These are phyloP conservation scores for Aureobasidium sp. DNA, from an alignment of 2,329 filamentous ascomycete genomes.

Conservation along the genomic window DNA sequence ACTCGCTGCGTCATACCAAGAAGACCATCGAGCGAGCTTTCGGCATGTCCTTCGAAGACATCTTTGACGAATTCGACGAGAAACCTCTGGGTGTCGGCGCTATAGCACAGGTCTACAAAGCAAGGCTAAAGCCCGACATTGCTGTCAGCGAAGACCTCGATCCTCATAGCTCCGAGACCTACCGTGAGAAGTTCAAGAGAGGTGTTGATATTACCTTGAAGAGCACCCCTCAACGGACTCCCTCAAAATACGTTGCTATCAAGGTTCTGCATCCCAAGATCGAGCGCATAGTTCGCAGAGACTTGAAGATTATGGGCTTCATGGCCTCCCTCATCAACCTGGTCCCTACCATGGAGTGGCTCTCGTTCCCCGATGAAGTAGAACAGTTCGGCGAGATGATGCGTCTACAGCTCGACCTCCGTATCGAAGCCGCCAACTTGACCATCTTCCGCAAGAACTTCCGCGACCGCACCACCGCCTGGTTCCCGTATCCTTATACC, in stretches of 20 bases:
- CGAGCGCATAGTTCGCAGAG: slow-evolving; percentile 81
- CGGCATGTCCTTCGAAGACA: slow-evolving; percentile 73
- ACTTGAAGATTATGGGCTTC: slow-evolving; percentile 88
- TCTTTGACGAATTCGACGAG: slow-evolving; percentile 94
- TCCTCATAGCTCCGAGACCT: slow-evolving; percentile 35
- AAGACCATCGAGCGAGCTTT: slow-evolving; percentile 76
- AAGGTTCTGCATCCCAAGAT: slow-evolving; percentile 93
- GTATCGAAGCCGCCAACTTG: slow-evolving; percentile 89
- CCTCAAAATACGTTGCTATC: slow-evolving; percentile 87
- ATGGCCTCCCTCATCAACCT: slow-evolving; percentile 78
- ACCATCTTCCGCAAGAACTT: slow-evolving; percentile 86
- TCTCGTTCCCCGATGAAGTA: slow-evolving; percentile 92
- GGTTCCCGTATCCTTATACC: slow-evolving; percentile 90
- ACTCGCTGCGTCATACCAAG: slow-evolving; percentile 75
- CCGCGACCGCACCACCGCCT: slow-evolving; percentile 80
- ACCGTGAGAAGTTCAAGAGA: slow-evolving; percentile 64
- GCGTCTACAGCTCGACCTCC: slow-evolving; percentile 89
- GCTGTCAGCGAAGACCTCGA: slow-evolving; percentile 54
- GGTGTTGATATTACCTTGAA: slow-evolving; percentile 85
- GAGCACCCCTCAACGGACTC: slow-evolving; percentile 74
- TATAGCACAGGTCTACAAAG: slow-evolving; percentile 96
- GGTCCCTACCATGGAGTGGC: slow-evolving; percentile 93
- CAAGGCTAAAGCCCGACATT: slow-evolving; percentile 76
- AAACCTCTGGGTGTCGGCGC: slow-evolving; percentile 85
- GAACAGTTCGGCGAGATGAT: slow-evolving; percentile 97